Evolutionary conservation across 2,329 filamentous ascomycete species (phyloP), one percentile per base, ranked within the genome.

Genomic region (Fusarium illudens): DNA sequence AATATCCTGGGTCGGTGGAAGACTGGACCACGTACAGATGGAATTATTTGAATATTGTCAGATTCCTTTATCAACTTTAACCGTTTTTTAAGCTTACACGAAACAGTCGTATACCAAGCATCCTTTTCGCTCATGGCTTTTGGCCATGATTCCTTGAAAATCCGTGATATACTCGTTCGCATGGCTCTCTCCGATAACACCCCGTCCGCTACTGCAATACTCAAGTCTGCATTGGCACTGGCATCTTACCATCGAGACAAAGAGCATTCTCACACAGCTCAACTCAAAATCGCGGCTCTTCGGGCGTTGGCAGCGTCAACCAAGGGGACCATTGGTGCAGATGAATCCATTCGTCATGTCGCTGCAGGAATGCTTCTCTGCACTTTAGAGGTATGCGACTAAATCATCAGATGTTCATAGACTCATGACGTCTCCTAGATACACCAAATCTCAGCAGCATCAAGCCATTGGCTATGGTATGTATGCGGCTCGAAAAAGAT

Each of bases 391-490:
- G 70, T 64, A 49, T 1, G 7, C 4, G 2, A 12, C 8, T 33
- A 1, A 19, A 3, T 6, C 3, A n/a, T 6, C 9, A 4, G 4
- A 3, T 15, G 4, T 0, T 1, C 11, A 17, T 13, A 1, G 6
- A 46, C 27, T 61, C 2, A 7, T 25, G 2, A 36, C 3, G 5
- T 2, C 10, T 4, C 6, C 4, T 9, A 73, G 71, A 49, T 71
- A 3, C 65, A 72, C 4, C 68, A 70, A 4, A 56, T 36, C 4
- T 67, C 71, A 0, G 58, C 56, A 9, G 64, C 54, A 1, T 60
- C 71, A 3, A 69, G 57, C 7, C 64, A 71, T 9, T 73, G 71
- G 71, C n/a, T 70, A 0, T 70, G 68, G 68, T 73, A 68, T 6
- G 48, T 48, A 2, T 70, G 71, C 12, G 71, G 71, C 2, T 57